Conservation (phyloP, 2,329 filamentous ascomycete genomes). For the Aspergillus quadrilineatus region DNA sequence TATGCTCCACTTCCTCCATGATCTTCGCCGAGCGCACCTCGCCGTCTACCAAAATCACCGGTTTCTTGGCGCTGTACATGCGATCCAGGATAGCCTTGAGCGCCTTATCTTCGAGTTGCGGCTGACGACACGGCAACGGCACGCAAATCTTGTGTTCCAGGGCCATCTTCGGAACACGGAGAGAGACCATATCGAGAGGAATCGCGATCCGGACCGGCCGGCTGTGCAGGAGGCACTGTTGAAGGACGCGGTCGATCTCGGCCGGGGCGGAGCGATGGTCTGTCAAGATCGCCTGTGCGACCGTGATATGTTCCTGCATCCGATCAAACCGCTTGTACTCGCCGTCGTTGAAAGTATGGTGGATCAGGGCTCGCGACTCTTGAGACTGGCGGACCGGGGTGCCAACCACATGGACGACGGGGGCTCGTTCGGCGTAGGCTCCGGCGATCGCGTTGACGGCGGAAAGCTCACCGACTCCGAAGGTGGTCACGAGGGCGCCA, state of each 20-base stretch:
- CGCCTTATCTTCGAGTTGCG: constrained; percentile 16
- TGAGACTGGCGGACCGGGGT: constrained; percentile 49
- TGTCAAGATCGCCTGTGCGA: constrained; percentile 40
- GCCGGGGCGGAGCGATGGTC: constrained; percentile 47
- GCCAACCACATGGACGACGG: constrained; percentile 63
- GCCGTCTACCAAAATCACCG: constrained; percentile 54
- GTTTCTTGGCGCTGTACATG: constrained; percentile 46
- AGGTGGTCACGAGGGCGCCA: constrained; percentile 28
- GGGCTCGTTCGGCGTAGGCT: constrained; percentile 70
- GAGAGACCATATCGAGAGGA: constrained; percentile 53
- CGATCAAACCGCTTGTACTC: constrained; percentile 17
- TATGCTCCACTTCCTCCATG: constrained; percentile 39
- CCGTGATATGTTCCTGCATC: constrained; percentile 17
- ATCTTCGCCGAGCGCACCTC: constrained; percentile 43
- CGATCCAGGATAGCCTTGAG: constrained; percentile 37
- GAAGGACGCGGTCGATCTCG: constrained; percentile 53
- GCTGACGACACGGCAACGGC: constrained; percentile 6
- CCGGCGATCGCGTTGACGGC: constrained; percentile 73
- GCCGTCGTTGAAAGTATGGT: constrained; percentile 61
- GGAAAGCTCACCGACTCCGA: constrained; percentile 65
- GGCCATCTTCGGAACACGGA: constrained; percentile 13
- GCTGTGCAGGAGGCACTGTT: constrained; percentile 53
- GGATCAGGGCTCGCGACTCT: constrained; percentile 48
- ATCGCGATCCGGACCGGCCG: constrained; percentile 57
- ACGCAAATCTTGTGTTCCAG: constrained; percentile 16